Percentiles rank a stretch among this genome's conserved stretches.
Evolutionary conservation across 345 rosid species (phyloP).

Genomic region (Pugionium dolabratum): DNA sequence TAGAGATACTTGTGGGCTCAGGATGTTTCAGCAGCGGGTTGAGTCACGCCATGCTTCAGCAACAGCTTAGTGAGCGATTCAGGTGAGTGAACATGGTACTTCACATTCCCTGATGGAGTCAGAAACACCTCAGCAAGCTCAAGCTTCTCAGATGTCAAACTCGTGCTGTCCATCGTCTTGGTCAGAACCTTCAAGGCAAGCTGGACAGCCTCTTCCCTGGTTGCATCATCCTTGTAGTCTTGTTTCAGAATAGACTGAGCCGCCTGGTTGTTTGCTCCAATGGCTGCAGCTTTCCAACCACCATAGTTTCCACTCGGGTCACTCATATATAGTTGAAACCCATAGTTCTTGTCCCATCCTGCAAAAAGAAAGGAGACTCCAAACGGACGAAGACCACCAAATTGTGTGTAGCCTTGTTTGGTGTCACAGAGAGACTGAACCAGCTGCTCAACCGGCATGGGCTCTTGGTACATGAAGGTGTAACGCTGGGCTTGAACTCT

Average conservation of each 20-base stretch:
- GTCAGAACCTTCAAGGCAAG: conserved; percentile 90
- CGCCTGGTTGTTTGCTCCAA: conserved; percentile 95
- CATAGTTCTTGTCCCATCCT: conserved; percentile 91
- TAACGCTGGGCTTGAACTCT: conserved; percentile 94
- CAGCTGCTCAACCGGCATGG: conserved; percentile 95
- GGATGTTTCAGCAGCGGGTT: conserved; percentile 69
- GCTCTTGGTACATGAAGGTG: conserved; percentile 87
- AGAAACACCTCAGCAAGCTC: conserved; percentile 87
- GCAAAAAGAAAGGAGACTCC: conserved; percentile 94
- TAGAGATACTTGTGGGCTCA: conserved; percentile 28
- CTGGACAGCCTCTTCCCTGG: conserved; percentile 87
- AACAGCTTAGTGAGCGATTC: conserved; percentile 77
- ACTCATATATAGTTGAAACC: conserved; percentile 93
- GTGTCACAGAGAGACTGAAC: conserved; percentile 96
- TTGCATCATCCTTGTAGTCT: conserved; percentile 88
- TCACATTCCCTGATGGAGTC: conserved; percentile 73
- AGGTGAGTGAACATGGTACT: conserved; percentile 83
- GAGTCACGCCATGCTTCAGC: conserved; percentile 77
- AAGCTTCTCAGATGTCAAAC: conserved; percentile 91
- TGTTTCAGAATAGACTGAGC: conserved; percentile 98
- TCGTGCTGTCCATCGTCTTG: conserved; percentile 98
- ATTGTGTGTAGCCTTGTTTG: conserved; percentile 95
- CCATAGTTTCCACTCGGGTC: conserved; percentile 96
- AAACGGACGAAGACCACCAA: conserved; percentile 95
- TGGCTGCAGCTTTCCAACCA: conserved; percentile 96